phyloP scores from a whole-genome alignment of 192 early-diverging fungal genomes.

The Podila minutissima region DNA sequence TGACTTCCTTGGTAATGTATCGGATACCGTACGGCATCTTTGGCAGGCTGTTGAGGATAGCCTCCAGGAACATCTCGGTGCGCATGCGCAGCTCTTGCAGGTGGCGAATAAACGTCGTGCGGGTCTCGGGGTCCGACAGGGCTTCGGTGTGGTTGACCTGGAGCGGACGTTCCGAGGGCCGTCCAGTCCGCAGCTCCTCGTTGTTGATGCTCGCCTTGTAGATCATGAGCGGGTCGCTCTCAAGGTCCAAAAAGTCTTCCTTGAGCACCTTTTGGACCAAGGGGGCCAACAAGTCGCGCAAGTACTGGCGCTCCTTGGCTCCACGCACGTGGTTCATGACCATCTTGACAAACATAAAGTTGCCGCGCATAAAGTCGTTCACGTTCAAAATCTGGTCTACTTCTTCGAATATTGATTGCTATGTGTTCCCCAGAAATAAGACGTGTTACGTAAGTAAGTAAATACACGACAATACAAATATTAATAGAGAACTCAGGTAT shows the following conservation, averaged over 20 bases:
- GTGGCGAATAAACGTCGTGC: constrained; percentile 72
- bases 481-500: too few relatives aligned
- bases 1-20: constrained; percentile 93
- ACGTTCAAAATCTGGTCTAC: constrained; percentile 82
- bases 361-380: constrained; percentile 93
- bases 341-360: constrained; percentile 98
- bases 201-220: constrained; percentile 89
- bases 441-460: neutral
- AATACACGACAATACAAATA: too few relatives aligned
- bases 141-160: constrained; percentile 87
- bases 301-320: constrained; percentile 93
- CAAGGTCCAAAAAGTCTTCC: constrained; percentile 84
- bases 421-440: neutral
- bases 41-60: constrained; percentile 82
- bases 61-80: constrained; percentile 85
- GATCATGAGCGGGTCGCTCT: constrained; percentile 91
- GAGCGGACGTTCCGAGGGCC: constrained; percentile 76
- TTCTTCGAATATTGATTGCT: constrained; percentile 87
- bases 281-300: constrained; percentile 85
- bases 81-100: constrained; percentile 81
- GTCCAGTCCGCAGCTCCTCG: constrained; percentile 91
- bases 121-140: constrained; percentile 80
- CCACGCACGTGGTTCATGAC: constrained; percentile 95
- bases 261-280: constrained; percentile 83
- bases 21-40: constrained; percentile 96